Evolutionary conservation across 345 rosid genomes (phyloP), one percentile per base, ranked within the genome.

Genomic region (Linum usitatissimum): DNA sequence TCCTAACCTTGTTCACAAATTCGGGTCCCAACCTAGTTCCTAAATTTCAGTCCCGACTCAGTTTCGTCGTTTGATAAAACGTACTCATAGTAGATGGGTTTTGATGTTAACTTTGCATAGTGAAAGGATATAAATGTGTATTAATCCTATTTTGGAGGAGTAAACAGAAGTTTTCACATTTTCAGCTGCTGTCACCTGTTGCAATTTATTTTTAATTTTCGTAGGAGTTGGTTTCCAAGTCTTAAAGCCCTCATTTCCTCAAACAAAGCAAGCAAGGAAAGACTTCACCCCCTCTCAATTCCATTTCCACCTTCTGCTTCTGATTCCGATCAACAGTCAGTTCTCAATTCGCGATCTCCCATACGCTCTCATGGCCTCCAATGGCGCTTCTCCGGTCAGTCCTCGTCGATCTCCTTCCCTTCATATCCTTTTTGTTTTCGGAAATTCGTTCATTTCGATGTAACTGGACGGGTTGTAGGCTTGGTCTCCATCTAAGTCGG

Each of bases 331-430:
- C 14, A 15, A 15, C 51, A 9, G 13, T 45, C 38, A 34, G 51
- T 15, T 12, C 15, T 13, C 17, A 45, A 10, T 45, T 45, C 4
- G 38, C 4, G 38, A 34, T 34, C 51, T 9, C 1, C 1, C 51
- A 45, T 3, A 45, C 51, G 4, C 17, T 45, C 17, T 53, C 73
- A 92, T 92, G 98, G 84, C 95, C 70, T 79, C 88, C 62, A 92
- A 89, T 71, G 95, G 95, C 67, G 86, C 84, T 80, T 85, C 98
- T 17, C 70, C 81, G 96, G 98, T 89, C 66, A 70, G 69, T 66
- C 51, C 39, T 49, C 54, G 45, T n/a, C 10, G 51, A 30, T 57
- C 56, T 55, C 63, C 51, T 45, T 34, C 38, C 51, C 14, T 9
- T 10, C 10, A 4, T 15, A 45, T 3, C 51, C 1, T 15, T 45